These are phyloP conservation scores for Elymus sibiricus DNA, from an alignment of 176 grass and related monocot genomes.

Conservation along the genomic window DNA sequence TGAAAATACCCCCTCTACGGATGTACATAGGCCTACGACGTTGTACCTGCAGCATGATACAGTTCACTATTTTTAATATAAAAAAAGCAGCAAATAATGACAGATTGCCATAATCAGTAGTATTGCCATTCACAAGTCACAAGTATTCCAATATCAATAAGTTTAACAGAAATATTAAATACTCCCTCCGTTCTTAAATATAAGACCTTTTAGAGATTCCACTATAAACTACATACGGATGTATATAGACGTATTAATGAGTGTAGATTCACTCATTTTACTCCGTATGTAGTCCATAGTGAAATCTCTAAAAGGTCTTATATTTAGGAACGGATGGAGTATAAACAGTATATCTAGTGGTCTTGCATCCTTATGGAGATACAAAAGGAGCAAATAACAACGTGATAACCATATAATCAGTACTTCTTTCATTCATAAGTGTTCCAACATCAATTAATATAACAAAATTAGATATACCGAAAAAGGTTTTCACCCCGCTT, in stretches of 20 bases:
- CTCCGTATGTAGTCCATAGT: too few relatives aligned
- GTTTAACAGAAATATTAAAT: neutral
- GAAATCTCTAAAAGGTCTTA: too few relatives aligned
- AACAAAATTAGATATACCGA: too few relatives aligned
- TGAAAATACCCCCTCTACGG: conserved; percentile 44
- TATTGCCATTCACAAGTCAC: neutral
- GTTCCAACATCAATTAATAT: neutral
- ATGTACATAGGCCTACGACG: conserved; percentile 48
- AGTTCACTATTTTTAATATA: neutral
- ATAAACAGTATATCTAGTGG: neutral
- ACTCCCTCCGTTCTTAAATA: too few relatives aligned
- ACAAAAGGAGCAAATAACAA: neutral
- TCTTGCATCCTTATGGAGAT: neutral
- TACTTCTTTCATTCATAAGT: neutral
- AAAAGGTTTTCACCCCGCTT: too few relatives aligned
- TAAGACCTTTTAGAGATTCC: too few relatives aligned
- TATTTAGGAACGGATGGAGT: too few relatives aligned
- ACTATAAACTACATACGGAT: too few relatives aligned
- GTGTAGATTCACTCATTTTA: too few relatives aligned
- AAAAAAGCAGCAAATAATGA: neutral
- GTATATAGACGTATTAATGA: too few relatives aligned
- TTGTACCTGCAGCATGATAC: conserved; percentile 50
- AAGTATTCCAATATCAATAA: neutral
- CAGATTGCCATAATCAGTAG: neutral
- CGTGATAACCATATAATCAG: neutral